Evolutionary conservation across 2,329 filamentous ascomycete genomes (phyloP).

Genomic region (Elsinoe perseae): DNA sequence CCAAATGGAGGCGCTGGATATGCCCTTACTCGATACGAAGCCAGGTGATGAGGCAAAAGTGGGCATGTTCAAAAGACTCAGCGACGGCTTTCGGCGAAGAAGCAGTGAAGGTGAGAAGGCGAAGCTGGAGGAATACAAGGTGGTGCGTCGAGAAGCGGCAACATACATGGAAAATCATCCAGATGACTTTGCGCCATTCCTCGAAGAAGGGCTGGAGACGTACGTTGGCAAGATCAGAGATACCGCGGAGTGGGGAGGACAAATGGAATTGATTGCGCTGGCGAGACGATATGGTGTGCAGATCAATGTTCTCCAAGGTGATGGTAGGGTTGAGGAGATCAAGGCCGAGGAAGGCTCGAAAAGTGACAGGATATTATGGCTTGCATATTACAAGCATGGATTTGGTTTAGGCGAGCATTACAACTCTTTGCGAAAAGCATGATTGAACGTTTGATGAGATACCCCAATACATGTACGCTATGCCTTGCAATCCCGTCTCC

Average conservation of each 20-base stretch:
- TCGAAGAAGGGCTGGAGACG: slow-evolving; percentile 67
- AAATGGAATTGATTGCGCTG: slow-evolving; percentile 80
- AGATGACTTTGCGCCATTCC: slow-evolving; percentile 78
- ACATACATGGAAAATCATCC: slow-evolving; percentile 65
- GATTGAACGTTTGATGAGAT: background rate
- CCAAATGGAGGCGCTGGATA: slow-evolving; percentile 51
- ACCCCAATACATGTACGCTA: background rate
- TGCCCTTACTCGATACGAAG: slow-evolving; percentile 42
- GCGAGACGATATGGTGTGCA: slow-evolving; percentile 70
- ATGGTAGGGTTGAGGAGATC: slow-evolving; percentile 72
- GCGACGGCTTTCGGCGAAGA: slow-evolving; percentile 15
- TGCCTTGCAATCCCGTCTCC: no score
- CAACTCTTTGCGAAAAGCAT: slow-evolving; percentile 61
- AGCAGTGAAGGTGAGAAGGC: slow-evolving; percentile 17
- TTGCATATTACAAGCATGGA: slow-evolving; percentile 90
- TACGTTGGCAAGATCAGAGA: slow-evolving; percentile 73
- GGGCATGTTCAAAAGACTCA: slow-evolving; percentile 12
- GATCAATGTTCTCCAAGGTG: slow-evolving; percentile 75
- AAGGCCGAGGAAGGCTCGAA: slow-evolving; percentile 41
- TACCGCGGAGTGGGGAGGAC: slow-evolving; percentile 93
- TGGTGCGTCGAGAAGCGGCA: slow-evolving; percentile 63
- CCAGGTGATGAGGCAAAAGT: slow-evolving; percentile 28
- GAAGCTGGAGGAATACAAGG: slow-evolving; percentile 46
- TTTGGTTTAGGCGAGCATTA: slow-evolving; percentile 97
- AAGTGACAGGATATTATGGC: slow-evolving; percentile 60